Conservation (phyloP, 139 green algal genomes). For the Nannochloris sp. region DNA sequence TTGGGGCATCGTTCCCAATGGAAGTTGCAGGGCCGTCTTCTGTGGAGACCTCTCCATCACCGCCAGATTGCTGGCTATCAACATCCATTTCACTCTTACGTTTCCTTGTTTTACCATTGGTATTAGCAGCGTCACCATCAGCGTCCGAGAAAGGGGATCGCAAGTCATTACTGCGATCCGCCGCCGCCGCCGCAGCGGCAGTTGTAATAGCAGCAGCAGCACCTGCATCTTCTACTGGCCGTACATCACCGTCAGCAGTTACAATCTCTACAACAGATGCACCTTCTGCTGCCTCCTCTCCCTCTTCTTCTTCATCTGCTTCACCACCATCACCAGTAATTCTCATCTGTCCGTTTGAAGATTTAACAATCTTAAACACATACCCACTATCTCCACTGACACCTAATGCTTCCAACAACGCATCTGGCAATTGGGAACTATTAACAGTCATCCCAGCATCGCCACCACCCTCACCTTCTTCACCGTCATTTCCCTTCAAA, state of each 20-base stretch:
- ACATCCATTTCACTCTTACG: background rate
- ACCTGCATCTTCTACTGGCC: background rate
- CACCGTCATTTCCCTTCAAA: constrained; percentile 17
- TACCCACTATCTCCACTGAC: constrained; percentile 9
- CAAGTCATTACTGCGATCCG: background rate
- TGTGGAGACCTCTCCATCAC: no score
- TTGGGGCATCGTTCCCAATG: background rate
- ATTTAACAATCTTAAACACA: constrained; percentile 26
- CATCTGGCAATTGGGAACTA: constrained; percentile 32
- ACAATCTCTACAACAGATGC: background rate
- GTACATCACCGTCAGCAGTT: background rate
- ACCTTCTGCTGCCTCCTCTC: constrained; percentile 1
- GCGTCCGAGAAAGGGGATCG: background rate
- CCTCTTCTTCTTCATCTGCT: background rate
- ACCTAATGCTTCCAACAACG: constrained; percentile 35
- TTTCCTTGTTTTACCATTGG: no score
- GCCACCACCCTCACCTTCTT: constrained; percentile 3
- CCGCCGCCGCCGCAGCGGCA: background rate
- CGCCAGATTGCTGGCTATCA: no score
- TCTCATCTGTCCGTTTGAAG: background rate
- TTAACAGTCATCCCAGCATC: constrained; percentile 24
- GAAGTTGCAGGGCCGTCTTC: background rate
- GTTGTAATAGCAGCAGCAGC: background rate
- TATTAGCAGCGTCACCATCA: no score
- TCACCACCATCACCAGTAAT: background rate